Base-by-base conservation (phyloP, 345 rosid species). In the Eucalyptus erythrocorys region DNA sequence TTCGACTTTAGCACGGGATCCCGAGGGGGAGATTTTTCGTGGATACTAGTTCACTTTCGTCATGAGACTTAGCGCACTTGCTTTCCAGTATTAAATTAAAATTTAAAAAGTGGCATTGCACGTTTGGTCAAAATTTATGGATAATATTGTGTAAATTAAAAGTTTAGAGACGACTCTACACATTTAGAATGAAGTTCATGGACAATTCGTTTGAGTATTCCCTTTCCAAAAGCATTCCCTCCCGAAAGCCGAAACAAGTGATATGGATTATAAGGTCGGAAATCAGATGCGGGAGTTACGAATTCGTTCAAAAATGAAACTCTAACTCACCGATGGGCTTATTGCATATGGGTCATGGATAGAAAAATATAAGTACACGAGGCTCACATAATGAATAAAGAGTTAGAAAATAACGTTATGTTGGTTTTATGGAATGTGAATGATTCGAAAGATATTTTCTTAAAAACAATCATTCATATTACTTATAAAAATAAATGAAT, bases 381-480 rank as follows among this genome's bases (percentile, higher is more conserved):
- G 79, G 21, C 21, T 66, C 40, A 8, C 22, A 15, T 15, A 68
- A 17, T 68, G 79, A 68, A 16, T 14, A 9, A 4, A 34, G 2
- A 68, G 80, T 68, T 32, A 1, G 22, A 68, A 68, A 34, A 68
- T 68, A 1, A 17, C 26, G 2, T 10, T 9, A 8, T 0, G 2
- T 4, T 7, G 2, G 2, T 2, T 19, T 16, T 5, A 17, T 40
- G 3, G 1, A 16, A 66, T 14, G 7, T n/a, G 37, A 15, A n/a
- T 66, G 37, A 64, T 64, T n/a, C 3, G 2, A 8, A n/a, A 66
- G 6, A 32, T 34, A 4, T 68, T 32, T 8, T 68, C 21, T 8
- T 15, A 5, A 7, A 7, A n/a, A 6, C 10, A 0, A 64, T 64
- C 1, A 3, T 3, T 64, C 9, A 6, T n/a, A 7, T 64, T 10